phyloP scores from a whole-genome alignment of 495 filamentous ascomycete genomes.

The Trypethelium eluteriae region DNA sequence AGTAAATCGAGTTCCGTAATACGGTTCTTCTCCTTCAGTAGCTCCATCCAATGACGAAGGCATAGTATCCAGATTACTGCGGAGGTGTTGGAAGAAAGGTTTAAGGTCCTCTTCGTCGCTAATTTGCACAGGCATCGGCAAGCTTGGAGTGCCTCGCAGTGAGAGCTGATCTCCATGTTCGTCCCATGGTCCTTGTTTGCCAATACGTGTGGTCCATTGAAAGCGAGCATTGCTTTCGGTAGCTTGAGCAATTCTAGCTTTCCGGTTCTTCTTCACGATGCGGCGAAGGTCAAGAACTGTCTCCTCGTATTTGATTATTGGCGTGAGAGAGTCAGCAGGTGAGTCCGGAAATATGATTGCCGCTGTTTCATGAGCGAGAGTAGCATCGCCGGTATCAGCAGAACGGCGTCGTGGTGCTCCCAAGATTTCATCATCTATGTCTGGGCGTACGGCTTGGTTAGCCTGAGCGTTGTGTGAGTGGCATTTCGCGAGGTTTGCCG shows the following conservation, averaged over 20 bases:
- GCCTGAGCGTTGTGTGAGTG: not conserved
- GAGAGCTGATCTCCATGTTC: slow-evolving; percentile 22
- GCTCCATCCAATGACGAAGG: slow-evolving; percentile 11
- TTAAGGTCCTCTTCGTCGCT: slow-evolving; percentile 22
- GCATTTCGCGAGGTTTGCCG: not conserved
- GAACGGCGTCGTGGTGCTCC: slow-evolving; percentile 26
- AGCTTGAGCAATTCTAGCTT: slow-evolving; percentile 19
- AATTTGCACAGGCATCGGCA: slow-evolving; percentile 32
- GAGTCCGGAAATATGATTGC: slow-evolving; percentile 22
- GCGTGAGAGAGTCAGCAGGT: slow-evolving; percentile 19
- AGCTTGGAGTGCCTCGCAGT: slow-evolving; percentile 20
- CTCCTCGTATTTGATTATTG: slow-evolving; percentile 32
- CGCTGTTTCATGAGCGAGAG: slow-evolving; percentile 24
- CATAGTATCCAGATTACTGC: slow-evolving; percentile 17
- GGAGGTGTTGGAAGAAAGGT: slow-evolving; percentile 30
- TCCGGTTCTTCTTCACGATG: slow-evolving; percentile 20
- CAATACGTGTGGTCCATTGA: slow-evolving; percentile 24
- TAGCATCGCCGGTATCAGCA: slow-evolving; percentile 20
- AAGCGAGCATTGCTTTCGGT: slow-evolving; percentile 16
- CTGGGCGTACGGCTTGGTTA: not conserved
- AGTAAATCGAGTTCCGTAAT: slow-evolving; percentile 25
- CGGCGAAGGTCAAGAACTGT: slow-evolving; percentile 24
- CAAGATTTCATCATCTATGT: slow-evolving; percentile 17
- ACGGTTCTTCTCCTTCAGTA: slow-evolving; percentile 22
- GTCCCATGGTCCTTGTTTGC: slow-evolving; percentile 29